Evolutionary conservation across 768 basidiomycete species (phyloP).

Genomic region (Floccularia luteovirens): DNA sequence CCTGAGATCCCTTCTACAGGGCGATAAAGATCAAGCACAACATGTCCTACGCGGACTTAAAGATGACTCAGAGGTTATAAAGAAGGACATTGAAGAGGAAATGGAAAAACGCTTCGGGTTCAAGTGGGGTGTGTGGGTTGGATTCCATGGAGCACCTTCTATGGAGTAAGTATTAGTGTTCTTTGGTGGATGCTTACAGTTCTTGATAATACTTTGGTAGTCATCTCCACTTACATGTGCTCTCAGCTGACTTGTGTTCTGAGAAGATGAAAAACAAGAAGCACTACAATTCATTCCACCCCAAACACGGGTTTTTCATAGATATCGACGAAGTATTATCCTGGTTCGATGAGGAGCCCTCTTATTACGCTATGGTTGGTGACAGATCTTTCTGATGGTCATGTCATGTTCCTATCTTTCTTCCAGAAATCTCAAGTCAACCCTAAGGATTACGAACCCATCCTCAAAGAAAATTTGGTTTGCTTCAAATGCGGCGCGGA

Average conservation of each 20-base stretch:
- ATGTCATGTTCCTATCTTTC: slow-evolving; percentile 1
- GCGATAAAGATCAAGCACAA: slow-evolving; percentile 46
- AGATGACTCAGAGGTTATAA: slow-evolving; percentile 48
- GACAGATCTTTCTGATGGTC: neutral
- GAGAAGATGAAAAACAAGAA: slow-evolving; percentile 76
- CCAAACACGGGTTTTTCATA: slow-evolving; percentile 77
- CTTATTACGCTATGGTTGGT: slow-evolving; percentile 45
- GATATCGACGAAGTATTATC: slow-evolving; percentile 68
- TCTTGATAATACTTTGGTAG: slow-evolving; percentile 22
- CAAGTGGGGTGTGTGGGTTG: slow-evolving; percentile 70
- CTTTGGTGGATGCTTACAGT: neutral
- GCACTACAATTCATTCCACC: slow-evolving; percentile 90
- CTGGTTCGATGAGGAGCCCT: slow-evolving; percentile 68
- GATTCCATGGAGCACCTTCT: slow-evolving; percentile 82
- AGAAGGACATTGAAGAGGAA: slow-evolving; percentile 64
- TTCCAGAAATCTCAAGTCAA: slow-evolving; percentile 47
- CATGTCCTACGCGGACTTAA: slow-evolving; percentile 43
- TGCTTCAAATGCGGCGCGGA: slow-evolving; percentile 66
- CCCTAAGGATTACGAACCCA: slow-evolving; percentile 45
- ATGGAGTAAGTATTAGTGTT: slow-evolving; percentile 58
- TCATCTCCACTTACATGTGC: slow-evolving; percentile 79
- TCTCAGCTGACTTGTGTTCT: slow-evolving; percentile 72
- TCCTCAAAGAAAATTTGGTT: slow-evolving; percentile 57
- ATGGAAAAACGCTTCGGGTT: slow-evolving; percentile 73
- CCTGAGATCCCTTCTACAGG: slow-evolving; percentile 47